Conservation (phyloP, 768 basidiomycete genomes). For the Naganishia friedmannii region DNA sequence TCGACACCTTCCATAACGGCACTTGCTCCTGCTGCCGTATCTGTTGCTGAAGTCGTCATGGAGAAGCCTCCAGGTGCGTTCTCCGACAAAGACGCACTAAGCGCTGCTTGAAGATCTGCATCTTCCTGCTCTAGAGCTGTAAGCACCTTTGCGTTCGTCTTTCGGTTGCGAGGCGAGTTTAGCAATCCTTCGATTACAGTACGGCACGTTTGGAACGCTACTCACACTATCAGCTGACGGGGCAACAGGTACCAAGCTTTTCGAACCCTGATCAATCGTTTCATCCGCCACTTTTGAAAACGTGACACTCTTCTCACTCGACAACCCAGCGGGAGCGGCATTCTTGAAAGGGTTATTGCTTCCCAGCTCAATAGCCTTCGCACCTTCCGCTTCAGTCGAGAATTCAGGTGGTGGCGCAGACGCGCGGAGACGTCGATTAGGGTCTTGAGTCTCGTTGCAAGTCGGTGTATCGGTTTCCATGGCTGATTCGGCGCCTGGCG, state of each 20-base stretch:
- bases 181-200: background rate
- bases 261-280: conserved; percentile 12
- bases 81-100: conserved; percentile 1
- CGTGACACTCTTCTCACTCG: conserved; percentile 13
- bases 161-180: background rate
- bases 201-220: background rate
- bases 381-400: background rate
- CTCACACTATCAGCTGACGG: background rate
- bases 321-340: background rate
- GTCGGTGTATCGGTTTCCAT: conserved; percentile 21
- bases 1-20: conserved; percentile 4
- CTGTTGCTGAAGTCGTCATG: background rate
- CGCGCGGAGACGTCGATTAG: conserved; percentile 10
- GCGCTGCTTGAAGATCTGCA: conserved; percentile 15
- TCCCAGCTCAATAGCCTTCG: background rate
- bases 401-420: conserved; percentile 15
- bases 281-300: conserved; percentile 11
- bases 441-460: background rate
- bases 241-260: conserved; percentile 3
- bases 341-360: conserved; percentile 16
- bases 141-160: background rate
- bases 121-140: conserved; percentile 18
- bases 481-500: background rate
- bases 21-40: background rate
- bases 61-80: background rate